Percentiles rank a stretch among this genome's conserved stretches.
These are phyloP conservation scores for Mycena vitilis DNA, from an alignment of 768 basidiomycete species.

Conservation along the genomic window DNA sequence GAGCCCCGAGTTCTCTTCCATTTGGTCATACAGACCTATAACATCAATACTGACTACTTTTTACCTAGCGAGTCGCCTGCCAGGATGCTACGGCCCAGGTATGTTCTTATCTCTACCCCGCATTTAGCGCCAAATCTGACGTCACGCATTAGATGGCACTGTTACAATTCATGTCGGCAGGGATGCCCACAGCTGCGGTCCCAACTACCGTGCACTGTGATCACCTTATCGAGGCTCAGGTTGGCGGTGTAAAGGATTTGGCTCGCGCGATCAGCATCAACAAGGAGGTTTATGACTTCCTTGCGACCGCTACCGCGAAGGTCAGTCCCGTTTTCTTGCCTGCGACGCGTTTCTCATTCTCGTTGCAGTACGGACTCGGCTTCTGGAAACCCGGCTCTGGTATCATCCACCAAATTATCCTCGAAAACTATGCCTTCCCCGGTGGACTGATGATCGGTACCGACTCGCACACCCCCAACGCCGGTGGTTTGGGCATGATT, in stretches of 20 bases:
- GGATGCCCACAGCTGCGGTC: conserved; percentile 97
- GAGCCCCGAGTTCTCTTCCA: background rate
- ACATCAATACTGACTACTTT: conserved; percentile 14
- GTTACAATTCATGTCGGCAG: conserved; percentile 99
- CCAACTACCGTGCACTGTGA: conserved; percentile 99
- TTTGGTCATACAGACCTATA: background rate
- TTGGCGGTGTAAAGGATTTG: conserved; percentile 94
- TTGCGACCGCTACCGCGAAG: conserved; percentile 96
- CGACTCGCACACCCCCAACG: conserved; percentile 99
- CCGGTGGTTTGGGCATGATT: conserved; percentile 99
- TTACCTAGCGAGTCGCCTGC: conserved; percentile 81
- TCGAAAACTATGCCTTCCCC: conserved; percentile 99
- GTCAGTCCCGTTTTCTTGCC: conserved; percentile 48
- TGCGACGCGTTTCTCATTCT: conserved; percentile 5
- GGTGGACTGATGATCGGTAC: conserved; percentile 99
- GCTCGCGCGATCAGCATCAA: conserved; percentile 92
- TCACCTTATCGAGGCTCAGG: conserved; percentile 97
- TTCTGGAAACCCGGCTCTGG: conserved; percentile 99
- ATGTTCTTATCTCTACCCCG: conserved; percentile 34
- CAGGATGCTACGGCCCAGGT: conserved; percentile 93
- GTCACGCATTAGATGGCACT: conserved; percentile 87
- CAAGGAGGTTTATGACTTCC: conserved; percentile 99
- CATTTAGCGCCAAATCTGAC: conserved; percentile 40
- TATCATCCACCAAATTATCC: conserved; percentile 99
- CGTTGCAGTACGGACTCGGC: conserved; percentile 89